Evolutionary conservation across 202 grass and related monocot species (phyloP), one percentile per base, ranked within the genome.

Genomic region (Eragrostis tef): DNA sequence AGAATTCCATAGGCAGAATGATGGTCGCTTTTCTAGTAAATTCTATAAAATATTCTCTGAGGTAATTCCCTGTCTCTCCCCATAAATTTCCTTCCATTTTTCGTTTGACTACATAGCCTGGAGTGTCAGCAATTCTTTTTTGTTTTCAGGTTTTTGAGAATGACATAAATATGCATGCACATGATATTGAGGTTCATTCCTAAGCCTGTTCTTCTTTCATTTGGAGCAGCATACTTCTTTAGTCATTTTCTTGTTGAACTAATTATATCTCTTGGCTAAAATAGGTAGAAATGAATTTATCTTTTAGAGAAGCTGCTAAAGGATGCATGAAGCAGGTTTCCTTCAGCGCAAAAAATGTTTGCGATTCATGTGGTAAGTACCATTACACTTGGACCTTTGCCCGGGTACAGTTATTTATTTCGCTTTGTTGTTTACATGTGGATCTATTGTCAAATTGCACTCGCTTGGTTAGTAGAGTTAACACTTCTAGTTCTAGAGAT

Each of bases 1-100:
- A 80, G 81, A 89, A 82, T 91, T 89, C 81, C 52, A 70, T 70
- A 89, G 78, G 78, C 52, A 86, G 66, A 94, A 76, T 82, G 45
- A 62, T 68, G 88, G 82, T 22, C 86, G 71, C 64, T 98, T 98
- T 74, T 98, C 92, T 85, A 86, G 85, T 91, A 66, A 83, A 78
- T 98, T 98, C 75, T 94, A 91, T 31, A 94, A 90, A 90, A 91
- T 94, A 91, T 94, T 98, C 73, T 91, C 95, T 75, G 90, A 94
- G 92, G 95, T 98, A 70, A 31, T 88, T 83, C 77, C 65, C 9
- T 82, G 22, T 52, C 67, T 9, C 24, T 57, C 27, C 84, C 15
- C 41, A 22, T 64, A 67, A 64, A n/a, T 77, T 80, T 48, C 27
- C 44, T 26, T 70, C 62, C 51, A 74, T 61, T 57, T 31, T 8